These are phyloP conservation scores for Licmophora abbreviata DNA, from an alignment of 108 stramenopile genomes.

Conservation along the genomic window DNA sequence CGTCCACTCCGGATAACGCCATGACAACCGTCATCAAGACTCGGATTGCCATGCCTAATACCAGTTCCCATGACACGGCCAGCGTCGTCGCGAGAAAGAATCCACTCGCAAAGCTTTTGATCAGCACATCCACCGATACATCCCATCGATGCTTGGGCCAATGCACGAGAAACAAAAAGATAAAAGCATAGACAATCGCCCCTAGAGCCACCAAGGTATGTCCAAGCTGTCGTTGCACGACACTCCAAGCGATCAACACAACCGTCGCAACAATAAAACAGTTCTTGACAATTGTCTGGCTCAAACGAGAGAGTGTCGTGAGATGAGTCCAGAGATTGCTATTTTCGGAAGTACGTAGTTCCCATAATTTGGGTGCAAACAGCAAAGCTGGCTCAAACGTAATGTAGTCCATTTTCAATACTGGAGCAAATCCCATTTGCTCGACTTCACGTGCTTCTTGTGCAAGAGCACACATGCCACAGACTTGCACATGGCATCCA, in stretches of 20 bases:
- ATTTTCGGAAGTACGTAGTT: slow-evolving; percentile 8
- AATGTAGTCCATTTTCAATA: slow-evolving; percentile 62
- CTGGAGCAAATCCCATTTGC: slow-evolving; percentile 30
- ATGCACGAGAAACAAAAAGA: slow-evolving; percentile 42
- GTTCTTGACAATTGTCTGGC: slow-evolving; percentile 15
- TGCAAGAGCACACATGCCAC: slow-evolving; percentile 68
- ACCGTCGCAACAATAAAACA: slow-evolving; percentile 15
- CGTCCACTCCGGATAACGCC: slow-evolving; percentile 34
- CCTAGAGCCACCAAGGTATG: slow-evolving; percentile 34
- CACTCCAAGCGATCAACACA: slow-evolving; percentile 19
- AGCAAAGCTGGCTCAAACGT: slow-evolving; percentile 65
- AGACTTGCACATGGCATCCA: slow-evolving; percentile 46
- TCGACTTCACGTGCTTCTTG: slow-evolving; percentile 77
- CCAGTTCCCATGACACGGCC: slow-evolving; percentile 56
- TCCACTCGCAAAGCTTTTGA: slow-evolving; percentile 75
- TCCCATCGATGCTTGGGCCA: slow-evolving; percentile 43
- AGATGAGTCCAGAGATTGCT: slow-evolving; percentile 21
- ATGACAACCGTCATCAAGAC: slow-evolving; percentile 29
- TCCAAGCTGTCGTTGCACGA: slow-evolving; percentile 18
- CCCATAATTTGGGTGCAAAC: slow-evolving; percentile 29
- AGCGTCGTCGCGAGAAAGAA: slow-evolving; percentile 59
- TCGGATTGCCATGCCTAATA: slow-evolving; percentile 33
- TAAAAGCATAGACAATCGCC: slow-evolving; percentile 50
- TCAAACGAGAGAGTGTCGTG: slow-evolving; percentile 23
- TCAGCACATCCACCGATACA: slow-evolving; percentile 65